Conservation (phyloP, 139 green algal species). For the Picochlorum sp. region DNA sequence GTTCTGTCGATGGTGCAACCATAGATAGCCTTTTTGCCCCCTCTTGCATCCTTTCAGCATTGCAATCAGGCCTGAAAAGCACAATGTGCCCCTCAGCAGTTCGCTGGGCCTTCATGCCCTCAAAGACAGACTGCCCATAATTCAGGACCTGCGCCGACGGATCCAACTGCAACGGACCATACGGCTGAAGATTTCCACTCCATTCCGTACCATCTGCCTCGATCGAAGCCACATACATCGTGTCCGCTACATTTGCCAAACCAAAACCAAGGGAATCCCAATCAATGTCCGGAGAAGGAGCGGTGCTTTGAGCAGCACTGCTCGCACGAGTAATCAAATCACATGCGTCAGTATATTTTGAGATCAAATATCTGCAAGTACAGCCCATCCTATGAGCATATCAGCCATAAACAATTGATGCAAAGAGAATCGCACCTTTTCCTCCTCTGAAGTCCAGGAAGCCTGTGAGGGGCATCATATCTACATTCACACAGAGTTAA, state of each 20-base stretch:
- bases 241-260: slow-evolving; percentile 68
- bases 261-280: slow-evolving; percentile 87
- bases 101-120: slow-evolving; percentile 97
- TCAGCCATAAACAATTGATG: no score
- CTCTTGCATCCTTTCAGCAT: slow-evolving; percentile 65
- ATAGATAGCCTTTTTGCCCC: slow-evolving; percentile 79
- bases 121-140: slow-evolving; percentile 95
- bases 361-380: no score
- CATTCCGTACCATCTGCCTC: slow-evolving; percentile 35
- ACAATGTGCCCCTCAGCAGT: slow-evolving; percentile 70
- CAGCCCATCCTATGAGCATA: no score
- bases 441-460: no score
- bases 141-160: slow-evolving; percentile 90
- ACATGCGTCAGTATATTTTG: no score
- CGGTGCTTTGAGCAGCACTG: not conserved
- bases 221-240: slow-evolving; percentile 77
- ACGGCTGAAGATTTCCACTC: slow-evolving; percentile 62
- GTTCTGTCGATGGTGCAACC: slow-evolving; percentile 61
- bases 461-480: no score
- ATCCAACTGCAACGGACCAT: slow-evolving; percentile 75
- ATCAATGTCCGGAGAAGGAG: slow-evolving; percentile 37
- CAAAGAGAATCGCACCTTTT: no score
- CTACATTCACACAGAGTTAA: no score
- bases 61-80: slow-evolving; percentile 75
- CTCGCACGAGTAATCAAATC: not conserved